phyloP scores from a whole-genome alignment of 164 flowering plant genomes.

The Buxus sempervirens region DNA sequence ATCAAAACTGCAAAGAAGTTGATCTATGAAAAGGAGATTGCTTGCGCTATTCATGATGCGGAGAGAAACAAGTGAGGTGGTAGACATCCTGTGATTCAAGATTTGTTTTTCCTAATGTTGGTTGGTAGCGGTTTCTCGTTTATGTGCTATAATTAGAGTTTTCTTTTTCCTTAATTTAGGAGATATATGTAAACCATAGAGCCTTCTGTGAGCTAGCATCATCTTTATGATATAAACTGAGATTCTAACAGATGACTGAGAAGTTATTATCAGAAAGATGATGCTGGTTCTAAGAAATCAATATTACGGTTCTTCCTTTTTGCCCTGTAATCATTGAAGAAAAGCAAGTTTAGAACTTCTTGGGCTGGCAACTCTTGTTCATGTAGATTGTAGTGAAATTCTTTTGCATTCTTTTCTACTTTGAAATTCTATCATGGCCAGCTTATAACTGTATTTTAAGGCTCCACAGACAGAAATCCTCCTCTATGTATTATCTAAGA shows the following conservation, averaged over 20 bases:
- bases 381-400: conserved; percentile 15
- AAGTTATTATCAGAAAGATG: conserved; percentile 16
- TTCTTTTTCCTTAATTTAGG: conserved; percentile 18
- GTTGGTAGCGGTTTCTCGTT: conserved; percentile 29
- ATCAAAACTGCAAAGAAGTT: not conserved
- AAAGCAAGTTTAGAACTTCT: conserved; percentile 1
- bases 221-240: conserved; percentile 22
- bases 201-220: conserved; percentile 19
- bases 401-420: conserved; percentile 6
- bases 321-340: conserved; percentile 3
- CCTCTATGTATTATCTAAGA: too few relatives aligned
- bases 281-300: conserved; percentile 16
- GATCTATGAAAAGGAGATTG: conserved; percentile 9
- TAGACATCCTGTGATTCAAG: conserved; percentile 13
- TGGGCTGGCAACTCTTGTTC: conserved; percentile 13
- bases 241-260: conserved; percentile 22
- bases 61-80: conserved; percentile 3
- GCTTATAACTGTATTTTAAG: too few relatives aligned
- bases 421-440: too few relatives aligned
- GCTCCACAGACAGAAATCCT: too few relatives aligned
- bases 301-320: conserved; percentile 9
- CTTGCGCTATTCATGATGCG: conserved; percentile 6
- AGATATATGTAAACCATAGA: conserved; percentile 17
- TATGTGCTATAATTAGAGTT: conserved; percentile 11
- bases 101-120: conserved; percentile 19